Evolutionary conservation across 106 monocot genomes (phyloP).

Genomic region (Dendrobium catenatum): DNA sequence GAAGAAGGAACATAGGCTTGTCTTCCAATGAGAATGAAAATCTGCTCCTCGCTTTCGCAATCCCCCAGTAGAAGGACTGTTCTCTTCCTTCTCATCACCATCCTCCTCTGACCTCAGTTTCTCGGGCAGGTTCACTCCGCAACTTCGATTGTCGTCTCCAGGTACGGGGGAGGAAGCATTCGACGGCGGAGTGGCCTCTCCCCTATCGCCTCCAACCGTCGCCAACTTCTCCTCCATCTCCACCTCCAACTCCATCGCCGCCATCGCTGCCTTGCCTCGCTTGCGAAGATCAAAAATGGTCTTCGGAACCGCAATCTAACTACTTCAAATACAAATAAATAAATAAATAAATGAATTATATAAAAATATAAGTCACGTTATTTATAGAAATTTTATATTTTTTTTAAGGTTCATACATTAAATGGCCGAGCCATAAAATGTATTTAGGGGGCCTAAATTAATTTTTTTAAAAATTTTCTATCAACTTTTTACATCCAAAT

Average conservation of each 20-base stretch:
- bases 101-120: background rate
- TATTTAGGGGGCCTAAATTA: too few relatives aligned
- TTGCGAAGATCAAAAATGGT: background rate
- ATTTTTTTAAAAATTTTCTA: too few relatives aligned
- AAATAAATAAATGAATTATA: too few relatives aligned
- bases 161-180: background rate
- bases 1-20: conserved; percentile 84
- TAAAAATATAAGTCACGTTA: too few relatives aligned
- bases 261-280: background rate
- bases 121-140: background rate
- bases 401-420: too few relatives aligned
- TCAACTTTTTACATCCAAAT: too few relatives aligned
- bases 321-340: too few relatives aligned
- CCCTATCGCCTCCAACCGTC: background rate
- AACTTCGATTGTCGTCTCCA: background rate
- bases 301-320: too few relatives aligned
- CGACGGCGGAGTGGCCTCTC: background rate
- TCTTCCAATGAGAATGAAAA: conserved; percentile 57
- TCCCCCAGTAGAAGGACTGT: background rate
- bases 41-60: background rate
- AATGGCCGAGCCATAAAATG: too few relatives aligned
- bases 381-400: too few relatives aligned
- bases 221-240: background rate
- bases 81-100: background rate
- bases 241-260: background rate